Evolutionary conservation across 2,329 filamentous ascomycete genomes (phyloP).

Genomic region (Elsinoe ampelina): DNA sequence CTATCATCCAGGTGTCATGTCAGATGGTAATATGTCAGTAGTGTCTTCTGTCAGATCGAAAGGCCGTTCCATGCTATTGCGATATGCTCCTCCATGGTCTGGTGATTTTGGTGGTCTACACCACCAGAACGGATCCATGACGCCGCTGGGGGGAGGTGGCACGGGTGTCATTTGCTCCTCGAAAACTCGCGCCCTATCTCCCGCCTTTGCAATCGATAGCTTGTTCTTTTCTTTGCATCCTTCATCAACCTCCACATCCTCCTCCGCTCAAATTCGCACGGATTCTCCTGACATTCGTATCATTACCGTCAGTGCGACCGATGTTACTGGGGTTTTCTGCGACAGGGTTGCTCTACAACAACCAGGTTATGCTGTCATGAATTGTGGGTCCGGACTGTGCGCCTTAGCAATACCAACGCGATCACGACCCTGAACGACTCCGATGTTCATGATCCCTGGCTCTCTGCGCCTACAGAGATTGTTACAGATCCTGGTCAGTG

Average conservation of each 20-base stretch:
- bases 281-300: too few species aligned
- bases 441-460: conserved; percentile 6
- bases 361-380: conserved; percentile 9
- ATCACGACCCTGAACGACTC: conserved; percentile 14
- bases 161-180: conserved; percentile 2
- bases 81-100: too few species aligned
- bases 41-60: too few species aligned
- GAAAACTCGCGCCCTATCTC: background rate
- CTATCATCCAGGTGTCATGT: background rate
- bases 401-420: background rate
- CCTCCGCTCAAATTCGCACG: background rate
- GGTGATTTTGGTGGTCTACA: too few species aligned
- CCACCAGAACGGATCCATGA: background rate
- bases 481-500: conserved; percentile 5
- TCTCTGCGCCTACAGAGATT: conserved; percentile 5
- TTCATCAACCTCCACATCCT: background rate
- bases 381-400: conserved; percentile 5
- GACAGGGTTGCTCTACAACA: background rate
- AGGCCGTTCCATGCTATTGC: too few species aligned
- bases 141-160: background rate
- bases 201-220: too few species aligned
- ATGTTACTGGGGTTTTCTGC: background rate
- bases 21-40: background rate
- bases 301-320: background rate
- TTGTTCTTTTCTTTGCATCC: background rate